Conservation (phyloP, 202 grass and related monocot genomes). For the Brachypodium distachyon region DNA sequence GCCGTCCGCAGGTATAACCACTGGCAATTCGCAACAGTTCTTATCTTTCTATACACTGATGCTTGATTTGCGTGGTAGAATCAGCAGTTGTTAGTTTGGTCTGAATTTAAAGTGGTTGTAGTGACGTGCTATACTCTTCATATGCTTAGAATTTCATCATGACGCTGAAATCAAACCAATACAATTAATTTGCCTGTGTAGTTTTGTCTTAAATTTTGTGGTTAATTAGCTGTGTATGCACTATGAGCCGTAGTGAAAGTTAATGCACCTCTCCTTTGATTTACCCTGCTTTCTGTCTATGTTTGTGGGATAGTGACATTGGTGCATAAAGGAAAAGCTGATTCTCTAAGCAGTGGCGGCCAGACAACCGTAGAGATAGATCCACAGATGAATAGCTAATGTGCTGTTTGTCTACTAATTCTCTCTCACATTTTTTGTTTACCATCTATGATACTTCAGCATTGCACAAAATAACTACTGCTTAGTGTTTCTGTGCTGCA, state of each 20-base stretch:
- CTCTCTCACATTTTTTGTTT: slow-evolving; percentile 45
- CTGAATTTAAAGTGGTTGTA: no score
- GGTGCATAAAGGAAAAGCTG: slow-evolving; percentile 53
- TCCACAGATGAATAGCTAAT: slow-evolving; percentile 50
- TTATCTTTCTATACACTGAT: background rate
- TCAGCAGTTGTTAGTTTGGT: no score
- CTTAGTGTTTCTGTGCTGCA: background rate
- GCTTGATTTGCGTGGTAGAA: background rate
- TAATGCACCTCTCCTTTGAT: background rate
- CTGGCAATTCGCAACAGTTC: background rate
- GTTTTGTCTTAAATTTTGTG: background rate
- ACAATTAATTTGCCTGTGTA: background rate
- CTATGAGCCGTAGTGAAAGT: background rate
- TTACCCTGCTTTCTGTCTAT: slow-evolving; percentile 9
- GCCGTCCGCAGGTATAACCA: slow-evolving; percentile 71
- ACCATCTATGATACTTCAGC: background rate
- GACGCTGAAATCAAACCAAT: background rate
- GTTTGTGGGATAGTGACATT: slow-evolving; percentile 33
- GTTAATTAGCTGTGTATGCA: background rate
- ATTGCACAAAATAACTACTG: no score
- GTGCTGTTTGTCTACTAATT: slow-evolving; percentile 65
- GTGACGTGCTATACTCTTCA: background rate
- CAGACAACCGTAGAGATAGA: slow-evolving; percentile 85
- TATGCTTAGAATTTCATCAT: background rate
- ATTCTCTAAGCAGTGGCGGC: slow-evolving; percentile 28